Evolutionary conservation across 1,139 yeast genomes (phyloP), one percentile per base, ranked within the genome.

Genomic region (Pneumocystis canis): DNA sequence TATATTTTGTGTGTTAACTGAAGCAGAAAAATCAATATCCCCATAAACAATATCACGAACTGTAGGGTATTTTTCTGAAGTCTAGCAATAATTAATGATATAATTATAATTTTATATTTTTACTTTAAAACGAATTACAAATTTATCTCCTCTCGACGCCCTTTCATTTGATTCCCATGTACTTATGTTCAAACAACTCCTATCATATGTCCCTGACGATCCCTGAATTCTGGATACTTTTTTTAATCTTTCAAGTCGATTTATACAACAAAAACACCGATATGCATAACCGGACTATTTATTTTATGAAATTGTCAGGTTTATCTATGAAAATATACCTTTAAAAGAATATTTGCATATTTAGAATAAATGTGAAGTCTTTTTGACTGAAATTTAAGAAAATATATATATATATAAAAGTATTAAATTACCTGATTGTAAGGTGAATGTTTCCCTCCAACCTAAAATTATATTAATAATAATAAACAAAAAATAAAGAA

Each of bases 141-240:
- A 74, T 0, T 70, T 66, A 39, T 75, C 76, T 0, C 76, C 77
- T 1, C 65, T 61, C 18, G 70, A 58, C 1, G 78, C 75, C 62
- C 72, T 70, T 6, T 60, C 62, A 3, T 73, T 73, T 18, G 81
- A 74, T 65, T 82, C 82, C 58, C 76, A 79, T 6, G 66, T 65
- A 1, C 78, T 63, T 28, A 80, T 68, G 67, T 78, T 79, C 18
- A 73, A 70, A 72, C 98, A 92, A 67, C 84, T 81, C 63, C 98
- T 78, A 72, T 92, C 98, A 71, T 92, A 92, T 0, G 96, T 85
- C 0, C 88, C 97, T 53, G 96, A 97, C 0, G 97, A 97, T 67
- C 82, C 82, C 61, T 89, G 73, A 64, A 77, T 75, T 72, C 81
- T 80, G 0, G 97, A 97, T 1, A 90, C 81, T 60, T 82, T 85